phyloP scores from a whole-genome alignment of 176 grass and related monocot species.

The Tillandsia fasciculata region DNA sequence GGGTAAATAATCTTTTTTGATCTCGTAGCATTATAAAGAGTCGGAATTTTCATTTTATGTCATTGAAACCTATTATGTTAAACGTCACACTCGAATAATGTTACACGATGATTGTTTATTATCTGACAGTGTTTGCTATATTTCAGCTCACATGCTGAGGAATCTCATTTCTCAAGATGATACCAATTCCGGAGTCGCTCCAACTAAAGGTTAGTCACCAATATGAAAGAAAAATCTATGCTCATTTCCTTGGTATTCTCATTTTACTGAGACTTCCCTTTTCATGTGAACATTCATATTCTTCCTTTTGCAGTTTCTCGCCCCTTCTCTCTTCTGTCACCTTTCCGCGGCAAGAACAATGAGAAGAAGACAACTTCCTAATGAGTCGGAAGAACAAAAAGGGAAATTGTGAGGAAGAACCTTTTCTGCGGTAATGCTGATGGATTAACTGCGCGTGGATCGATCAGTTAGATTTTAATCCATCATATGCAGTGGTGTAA shows the following conservation, averaged over 20 bases:
- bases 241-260: too few species aligned
- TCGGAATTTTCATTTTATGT: too few species aligned
- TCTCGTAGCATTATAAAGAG: too few species aligned
- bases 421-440: background rate
- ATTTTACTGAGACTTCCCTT: background rate
- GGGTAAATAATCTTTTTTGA: too few species aligned
- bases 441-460: background rate
- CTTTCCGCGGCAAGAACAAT: slow-evolving; percentile 44
- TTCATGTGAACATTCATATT: background rate
- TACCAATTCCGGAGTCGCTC: slow-evolving; percentile 14
- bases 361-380: slow-evolving; percentile 13
- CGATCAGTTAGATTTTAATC: background rate
- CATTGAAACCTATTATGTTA: too few species aligned
- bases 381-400: background rate
- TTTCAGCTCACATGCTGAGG: slow-evolving; percentile 55
- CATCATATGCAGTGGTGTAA: too few species aligned
- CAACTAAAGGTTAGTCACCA: background rate
- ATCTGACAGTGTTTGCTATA: slow-evolving; percentile 7
- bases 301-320: slow-evolving; percentile 38
- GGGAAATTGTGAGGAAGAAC: background rate
- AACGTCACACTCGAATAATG: background rate
- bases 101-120: background rate
- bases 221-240: too few species aligned
- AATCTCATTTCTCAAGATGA: slow-evolving; percentile 57
- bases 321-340: slow-evolving; percentile 50